Conservation (phyloP, 306 rosid species). For the Potentilla sterilis region DNA sequence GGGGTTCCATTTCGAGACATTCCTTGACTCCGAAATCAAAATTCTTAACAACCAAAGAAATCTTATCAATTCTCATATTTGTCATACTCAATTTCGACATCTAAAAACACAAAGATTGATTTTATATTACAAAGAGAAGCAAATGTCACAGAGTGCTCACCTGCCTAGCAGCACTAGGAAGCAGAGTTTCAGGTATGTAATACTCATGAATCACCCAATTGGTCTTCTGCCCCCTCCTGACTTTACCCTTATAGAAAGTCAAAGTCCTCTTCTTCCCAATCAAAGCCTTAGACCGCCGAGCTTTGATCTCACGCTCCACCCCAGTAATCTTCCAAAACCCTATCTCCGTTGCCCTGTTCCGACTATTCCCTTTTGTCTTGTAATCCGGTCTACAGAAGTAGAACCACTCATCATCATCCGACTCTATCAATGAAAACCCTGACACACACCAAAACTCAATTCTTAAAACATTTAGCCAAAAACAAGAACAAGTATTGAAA, state of each 20-base stretch:
- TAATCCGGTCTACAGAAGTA: slow-evolving; percentile 44
- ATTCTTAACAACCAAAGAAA: background rate
- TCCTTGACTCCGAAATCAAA: background rate
- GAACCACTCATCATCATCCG: slow-evolving; percentile 57
- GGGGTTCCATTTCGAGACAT: background rate
- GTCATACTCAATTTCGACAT: background rate
- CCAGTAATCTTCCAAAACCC: slow-evolving; percentile 85
- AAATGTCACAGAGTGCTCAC: slow-evolving; percentile 21
- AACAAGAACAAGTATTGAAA: background rate
- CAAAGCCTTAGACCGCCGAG: slow-evolving; percentile 12
- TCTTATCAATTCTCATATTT: background rate
- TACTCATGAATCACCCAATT: slow-evolving; percentile 76
- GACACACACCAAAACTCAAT: background rate
- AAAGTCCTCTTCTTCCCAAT: slow-evolving; percentile 66
- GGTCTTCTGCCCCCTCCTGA: slow-evolving; percentile 28
- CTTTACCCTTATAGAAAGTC: slow-evolving; percentile 43
- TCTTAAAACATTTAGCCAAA: background rate
- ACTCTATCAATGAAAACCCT: slow-evolving; percentile 31
- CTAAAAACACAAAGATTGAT: background rate
- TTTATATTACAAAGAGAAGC: background rate
- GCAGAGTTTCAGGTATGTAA: slow-evolving; percentile 19
- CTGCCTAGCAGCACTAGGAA: slow-evolving; percentile 24
- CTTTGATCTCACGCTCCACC: slow-evolving; percentile 31
- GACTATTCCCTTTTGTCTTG: slow-evolving; percentile 21
- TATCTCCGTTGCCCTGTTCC: slow-evolving; percentile 36